Evolutionary conservation across 306 rosid genomes (phyloP).

Genomic region (Ormosia emarginata): DNA sequence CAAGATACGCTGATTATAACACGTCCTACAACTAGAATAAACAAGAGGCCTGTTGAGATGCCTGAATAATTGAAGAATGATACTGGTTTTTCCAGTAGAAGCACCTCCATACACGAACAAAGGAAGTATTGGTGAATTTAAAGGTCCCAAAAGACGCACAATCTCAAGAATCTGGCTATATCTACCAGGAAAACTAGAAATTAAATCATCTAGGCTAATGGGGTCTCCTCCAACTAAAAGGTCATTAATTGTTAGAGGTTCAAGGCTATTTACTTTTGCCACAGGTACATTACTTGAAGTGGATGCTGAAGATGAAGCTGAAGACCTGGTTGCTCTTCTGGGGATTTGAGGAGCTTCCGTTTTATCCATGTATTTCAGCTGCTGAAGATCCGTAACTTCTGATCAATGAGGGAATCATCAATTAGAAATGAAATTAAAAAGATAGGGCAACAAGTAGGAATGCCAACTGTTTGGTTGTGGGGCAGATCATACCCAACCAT

Average conservation of each 20-base stretch:
- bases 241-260: slow-evolving; percentile 47
- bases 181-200: slow-evolving; percentile 69
- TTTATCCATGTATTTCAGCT: slow-evolving; percentile 43
- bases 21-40: slow-evolving; percentile 80
- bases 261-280: slow-evolving; percentile 33
- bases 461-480: neutral
- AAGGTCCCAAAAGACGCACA: slow-evolving; percentile 60
- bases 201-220: slow-evolving; percentile 53
- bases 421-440: slow-evolving; percentile 5
- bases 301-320: slow-evolving; percentile 35
- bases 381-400: neutral
- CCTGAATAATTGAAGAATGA: slow-evolving; percentile 56
- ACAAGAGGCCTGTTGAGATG: slow-evolving; percentile 80
- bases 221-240: slow-evolving; percentile 74
- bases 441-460: neutral
- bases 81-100: slow-evolving; percentile 83
- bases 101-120: slow-evolving; percentile 73
- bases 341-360: slow-evolving; percentile 46
- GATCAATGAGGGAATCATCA: neutral
- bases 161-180: slow-evolving; percentile 62
- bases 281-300: slow-evolving; percentile 34
- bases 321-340: slow-evolving; percentile 70
- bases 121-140: slow-evolving; percentile 79
- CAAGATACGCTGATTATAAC: slow-evolving; percentile 70
- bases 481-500: neutral